Evolutionary conservation across 495 filamentous ascomycete species (phyloP).

Genomic region (Hyphodiscus hymeniophilus): DNA sequence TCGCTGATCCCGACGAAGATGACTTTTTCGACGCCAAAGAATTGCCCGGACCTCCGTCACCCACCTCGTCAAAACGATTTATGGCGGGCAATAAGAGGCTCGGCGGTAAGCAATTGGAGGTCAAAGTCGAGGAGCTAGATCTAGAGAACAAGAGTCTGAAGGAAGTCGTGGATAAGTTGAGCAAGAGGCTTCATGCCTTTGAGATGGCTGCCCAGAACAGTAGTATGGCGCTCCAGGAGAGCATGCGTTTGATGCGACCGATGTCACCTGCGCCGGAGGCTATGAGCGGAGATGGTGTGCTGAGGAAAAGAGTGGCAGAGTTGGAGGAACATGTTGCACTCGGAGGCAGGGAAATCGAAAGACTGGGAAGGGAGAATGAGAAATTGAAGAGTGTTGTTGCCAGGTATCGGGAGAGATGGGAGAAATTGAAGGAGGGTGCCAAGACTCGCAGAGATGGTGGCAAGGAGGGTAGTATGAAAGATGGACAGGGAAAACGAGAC

Average conservation of each 20-base stretch:
- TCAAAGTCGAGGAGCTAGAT: constrained; percentile 73
- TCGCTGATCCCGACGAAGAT: constrained; percentile 47
- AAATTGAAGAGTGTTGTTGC: constrained; percentile 57
- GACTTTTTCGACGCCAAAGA: constrained; percentile 87
- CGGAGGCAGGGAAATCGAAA: constrained; percentile 45
- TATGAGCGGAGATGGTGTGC: constrained; percentile 19
- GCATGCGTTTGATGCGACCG: constrained; percentile 57
- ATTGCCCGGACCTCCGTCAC: constrained; percentile 30
- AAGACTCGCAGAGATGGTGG: constrained; percentile 50
- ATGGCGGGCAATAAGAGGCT: constrained; percentile 20
- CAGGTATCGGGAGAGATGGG: constrained; percentile 71
- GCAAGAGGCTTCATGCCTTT: constrained; percentile 71
- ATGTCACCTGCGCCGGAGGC: constrained; percentile 21
- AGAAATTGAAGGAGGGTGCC: constrained; percentile 77
- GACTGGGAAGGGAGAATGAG: constrained; percentile 56
- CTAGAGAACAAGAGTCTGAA: constrained; percentile 74
- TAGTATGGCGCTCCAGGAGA: constrained; percentile 71
- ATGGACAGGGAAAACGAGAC: neutral
- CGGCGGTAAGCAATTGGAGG: constrained; percentile 32
- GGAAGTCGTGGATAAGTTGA: constrained; percentile 67
- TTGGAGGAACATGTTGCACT: constrained; percentile 48
- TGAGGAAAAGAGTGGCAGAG: constrained; percentile 27
- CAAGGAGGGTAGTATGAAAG: neutral
- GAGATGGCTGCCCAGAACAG: constrained; percentile 78
- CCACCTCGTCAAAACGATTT: constrained; percentile 22